phyloP scores from a whole-genome alignment of 345 rosid species.

The Viola odorata region DNA sequence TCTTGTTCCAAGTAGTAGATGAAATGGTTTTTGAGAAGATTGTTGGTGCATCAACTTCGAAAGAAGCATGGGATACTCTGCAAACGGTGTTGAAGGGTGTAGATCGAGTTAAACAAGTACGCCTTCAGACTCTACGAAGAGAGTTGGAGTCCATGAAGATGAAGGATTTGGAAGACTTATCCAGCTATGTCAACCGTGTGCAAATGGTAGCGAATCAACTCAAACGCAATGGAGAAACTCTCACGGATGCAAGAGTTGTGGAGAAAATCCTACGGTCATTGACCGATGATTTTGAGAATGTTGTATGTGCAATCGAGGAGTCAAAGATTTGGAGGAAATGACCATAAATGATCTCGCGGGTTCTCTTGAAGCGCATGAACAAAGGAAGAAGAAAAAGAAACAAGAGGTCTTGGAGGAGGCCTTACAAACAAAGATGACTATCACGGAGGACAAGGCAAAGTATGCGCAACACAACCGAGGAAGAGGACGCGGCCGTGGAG shows the following conservation, averaged over 20 bases:
- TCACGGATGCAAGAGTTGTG: neutral
- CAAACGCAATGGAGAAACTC: too few species aligned
- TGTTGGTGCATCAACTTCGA: neutral
- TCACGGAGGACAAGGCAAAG: too few species aligned
- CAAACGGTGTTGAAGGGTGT: neutral
- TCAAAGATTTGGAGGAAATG: slow-evolving; percentile 2
- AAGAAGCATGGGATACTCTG: neutral
- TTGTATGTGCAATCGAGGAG: slow-evolving; percentile 8
- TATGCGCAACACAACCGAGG: too few species aligned
- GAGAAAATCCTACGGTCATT: slow-evolving; percentile 3
- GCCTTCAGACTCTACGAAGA: slow-evolving; percentile 3
- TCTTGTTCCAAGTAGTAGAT: slow-evolving; percentile 1
- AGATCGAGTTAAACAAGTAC: slow-evolving; percentile 1
- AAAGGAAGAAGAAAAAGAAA: slow-evolving; percentile 2
- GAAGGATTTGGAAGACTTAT: slow-evolving; percentile 6
- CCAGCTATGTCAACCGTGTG: slow-evolving; percentile 1
- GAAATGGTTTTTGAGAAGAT: slow-evolving; percentile 5
- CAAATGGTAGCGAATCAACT: slow-evolving; percentile 4
- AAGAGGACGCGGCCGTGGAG: too few species aligned
- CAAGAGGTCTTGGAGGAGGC: too few species aligned
- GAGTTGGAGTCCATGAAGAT: slow-evolving; percentile 8
- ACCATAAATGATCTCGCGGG: slow-evolving; percentile 1
- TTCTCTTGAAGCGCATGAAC: slow-evolving; percentile 11
- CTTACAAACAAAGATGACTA: too few species aligned
- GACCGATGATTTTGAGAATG: slow-evolving; percentile 13